Percentiles rank a stretch among this genome's conserved stretches.
Conservation (phyloP, 768 basidiomycete genomes). For the Gautieria morchelliformis region DNA sequence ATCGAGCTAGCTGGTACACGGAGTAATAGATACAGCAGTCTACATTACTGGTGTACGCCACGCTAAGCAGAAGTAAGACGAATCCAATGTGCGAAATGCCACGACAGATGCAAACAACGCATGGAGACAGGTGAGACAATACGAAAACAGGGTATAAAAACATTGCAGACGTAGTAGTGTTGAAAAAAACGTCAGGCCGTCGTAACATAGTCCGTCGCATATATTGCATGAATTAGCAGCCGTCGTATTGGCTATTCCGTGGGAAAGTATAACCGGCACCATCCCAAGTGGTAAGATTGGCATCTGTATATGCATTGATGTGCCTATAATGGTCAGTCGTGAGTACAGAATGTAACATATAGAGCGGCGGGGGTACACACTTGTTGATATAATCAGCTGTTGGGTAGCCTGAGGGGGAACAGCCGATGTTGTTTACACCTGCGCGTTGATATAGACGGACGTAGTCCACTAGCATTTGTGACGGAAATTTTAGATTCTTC, state of each 20-base stretch:
- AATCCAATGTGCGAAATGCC: no score
- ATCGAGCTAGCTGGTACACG: no score
- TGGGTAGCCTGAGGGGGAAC: slow-evolving; percentile 69
- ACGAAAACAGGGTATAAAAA: no score
- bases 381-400: slow-evolving; percentile 71
- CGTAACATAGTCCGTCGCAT: neutral
- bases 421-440: slow-evolving; percentile 63
- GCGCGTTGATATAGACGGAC: slow-evolving; percentile 79
- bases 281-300: slow-evolving; percentile 82
- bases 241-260: slow-evolving; percentile 39
- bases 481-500: slow-evolving; percentile 65
- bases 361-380: slow-evolving; percentile 25
- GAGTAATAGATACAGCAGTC: no score
- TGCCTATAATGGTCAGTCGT: slow-evolving; percentile 21
- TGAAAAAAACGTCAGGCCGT: neutral
- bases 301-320: slow-evolving; percentile 58
- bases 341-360: neutral
- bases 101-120: no score
- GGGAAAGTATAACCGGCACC: slow-evolving; percentile 71
- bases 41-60: no score
- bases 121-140: no score
- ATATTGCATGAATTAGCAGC: slow-evolving; percentile 18
- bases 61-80: no score
- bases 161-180: no score
- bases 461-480: slow-evolving; percentile 80